Evolutionary conservation across 805 yeast genomes (phyloP).

Genomic region (Suhomyces prunicola): DNA sequence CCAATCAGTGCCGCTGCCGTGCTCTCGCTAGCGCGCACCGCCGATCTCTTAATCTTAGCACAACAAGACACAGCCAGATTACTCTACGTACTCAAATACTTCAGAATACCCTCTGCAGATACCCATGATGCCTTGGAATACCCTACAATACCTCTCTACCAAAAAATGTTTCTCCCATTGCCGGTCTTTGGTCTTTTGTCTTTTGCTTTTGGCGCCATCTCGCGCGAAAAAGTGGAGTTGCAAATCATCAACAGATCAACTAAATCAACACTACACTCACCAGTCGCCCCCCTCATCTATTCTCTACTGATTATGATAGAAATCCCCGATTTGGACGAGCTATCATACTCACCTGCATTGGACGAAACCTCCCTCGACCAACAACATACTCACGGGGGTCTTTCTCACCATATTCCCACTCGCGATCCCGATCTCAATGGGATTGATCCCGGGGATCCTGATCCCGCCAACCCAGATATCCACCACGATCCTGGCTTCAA

Average conservation of each 20-base stretch:
- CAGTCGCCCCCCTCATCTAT: neutral
- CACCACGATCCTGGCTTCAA: slow-evolving; percentile 4
- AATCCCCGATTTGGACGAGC: slow-evolving; percentile 41
- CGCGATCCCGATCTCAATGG: slow-evolving; percentile 1
- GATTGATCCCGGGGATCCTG: slow-evolving; percentile 6
- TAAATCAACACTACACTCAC: neutral
- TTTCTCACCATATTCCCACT: neutral
- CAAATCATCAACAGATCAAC: neutral
- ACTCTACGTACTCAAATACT: too few relatives aligned
- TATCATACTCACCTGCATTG: slow-evolving; percentile 10
- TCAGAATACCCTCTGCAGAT: too few relatives aligned
- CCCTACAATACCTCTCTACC: too few relatives aligned
- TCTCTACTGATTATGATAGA: slow-evolving; percentile 33
- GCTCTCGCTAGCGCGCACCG: too few relatives aligned
- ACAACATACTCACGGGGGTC: too few relatives aligned
- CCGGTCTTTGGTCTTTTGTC: too few relatives aligned
- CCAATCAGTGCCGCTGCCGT: too few relatives aligned
- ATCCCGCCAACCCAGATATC: slow-evolving; percentile 1
- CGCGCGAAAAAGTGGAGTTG: neutral
- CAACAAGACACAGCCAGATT: too few relatives aligned
- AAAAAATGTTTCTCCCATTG: too few relatives aligned
- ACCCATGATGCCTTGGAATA: too few relatives aligned
- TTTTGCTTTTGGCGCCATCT: too few relatives aligned
- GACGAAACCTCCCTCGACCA: neutral
- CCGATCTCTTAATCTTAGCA: too few relatives aligned